phyloP scores from a whole-genome alignment of 2,329 filamentous ascomycete genomes.

The Alternaria infectoria region DNA sequence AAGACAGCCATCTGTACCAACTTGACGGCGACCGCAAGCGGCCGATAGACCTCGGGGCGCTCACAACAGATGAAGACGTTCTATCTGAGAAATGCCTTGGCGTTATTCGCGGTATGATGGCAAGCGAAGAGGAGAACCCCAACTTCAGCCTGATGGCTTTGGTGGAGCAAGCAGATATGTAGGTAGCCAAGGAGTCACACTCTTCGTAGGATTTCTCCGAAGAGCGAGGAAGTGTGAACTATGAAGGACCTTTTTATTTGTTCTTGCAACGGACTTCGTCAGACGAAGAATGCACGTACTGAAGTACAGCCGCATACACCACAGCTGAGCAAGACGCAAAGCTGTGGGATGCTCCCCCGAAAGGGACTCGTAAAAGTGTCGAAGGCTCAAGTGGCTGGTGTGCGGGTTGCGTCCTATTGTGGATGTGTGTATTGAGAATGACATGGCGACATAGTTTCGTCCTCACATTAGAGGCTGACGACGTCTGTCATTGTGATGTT shows the following conservation, averaged over 20 bases:
- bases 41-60: slow-evolving; percentile 37
- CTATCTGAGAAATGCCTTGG: slow-evolving; percentile 26
- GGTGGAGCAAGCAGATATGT: slow-evolving; percentile 43
- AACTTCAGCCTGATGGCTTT: slow-evolving; percentile 43
- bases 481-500: slow-evolving; percentile 5
- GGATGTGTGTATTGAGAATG: neutral
- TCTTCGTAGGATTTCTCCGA: slow-evolving; percentile 51
- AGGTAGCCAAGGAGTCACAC: slow-evolving; percentile 62
- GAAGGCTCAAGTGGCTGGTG: slow-evolving; percentile 56
- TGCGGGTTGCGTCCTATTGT: slow-evolving; percentile 37
- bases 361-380: slow-evolving; percentile 54
- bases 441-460: neutral
- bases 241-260: slow-evolving; percentile 58
- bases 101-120: slow-evolving; percentile 31
- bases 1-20: slow-evolving; percentile 33
- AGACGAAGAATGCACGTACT: slow-evolving; percentile 42
- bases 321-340: slow-evolving; percentile 56
- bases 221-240: slow-evolving; percentile 61
- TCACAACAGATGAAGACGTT: slow-evolving; percentile 28
- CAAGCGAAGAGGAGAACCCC: slow-evolving; percentile 20
- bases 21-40: slow-evolving; percentile 42
- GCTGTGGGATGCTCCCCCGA: slow-evolving; percentile 51
- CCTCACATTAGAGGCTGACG: slow-evolving; percentile 2
- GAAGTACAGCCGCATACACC: slow-evolving; percentile 51
- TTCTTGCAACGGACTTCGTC: slow-evolving; percentile 52